Conservation (phyloP, 225 moss, liverwort and hornwort species). For the Marchantia polymorpha region DNA sequence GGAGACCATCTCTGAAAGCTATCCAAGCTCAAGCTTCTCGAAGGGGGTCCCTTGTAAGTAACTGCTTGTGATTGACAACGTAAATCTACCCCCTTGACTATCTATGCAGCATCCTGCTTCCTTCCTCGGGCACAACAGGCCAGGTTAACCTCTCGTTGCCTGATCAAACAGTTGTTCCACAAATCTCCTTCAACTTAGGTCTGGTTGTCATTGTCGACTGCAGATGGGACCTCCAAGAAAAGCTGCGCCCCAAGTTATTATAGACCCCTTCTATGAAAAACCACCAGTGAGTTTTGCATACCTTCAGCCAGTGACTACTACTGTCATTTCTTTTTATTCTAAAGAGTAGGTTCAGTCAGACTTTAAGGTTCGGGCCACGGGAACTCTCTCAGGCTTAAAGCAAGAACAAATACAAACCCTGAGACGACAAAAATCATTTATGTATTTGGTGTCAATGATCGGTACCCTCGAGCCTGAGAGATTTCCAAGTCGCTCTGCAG, state of each 20-base stretch:
- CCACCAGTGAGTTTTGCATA: constrained; percentile 44
- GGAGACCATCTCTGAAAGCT: constrained; percentile 24
- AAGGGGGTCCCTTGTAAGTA: constrained; percentile 41
- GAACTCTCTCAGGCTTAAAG: too few species aligned
- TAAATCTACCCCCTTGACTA: background rate
- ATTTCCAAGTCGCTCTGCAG: too few species aligned
- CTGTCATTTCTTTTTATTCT: too few species aligned
- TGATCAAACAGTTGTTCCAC: background rate
- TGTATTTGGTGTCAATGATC: too few species aligned
- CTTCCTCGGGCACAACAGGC: background rate
- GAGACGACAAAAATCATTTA: too few species aligned
- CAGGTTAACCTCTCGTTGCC: background rate
- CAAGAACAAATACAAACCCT: too few species aligned
- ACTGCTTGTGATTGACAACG: too few species aligned
- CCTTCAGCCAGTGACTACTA: too few species aligned
- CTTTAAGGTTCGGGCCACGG: too few species aligned
- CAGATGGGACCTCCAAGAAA: constrained; percentile 47
- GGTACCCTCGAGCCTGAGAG: too few species aligned
- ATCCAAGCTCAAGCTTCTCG: constrained; percentile 4
- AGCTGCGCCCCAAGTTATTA: background rate
- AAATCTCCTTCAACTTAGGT: background rate
- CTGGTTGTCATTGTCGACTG: background rate
- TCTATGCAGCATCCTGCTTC: background rate
- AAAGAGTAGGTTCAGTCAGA: too few species aligned
- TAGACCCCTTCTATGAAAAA: constrained; percentile 61